Base-by-base conservation (phyloP, 495 filamentous ascomycete species). In the Cryomyces antarcticus region DNA sequence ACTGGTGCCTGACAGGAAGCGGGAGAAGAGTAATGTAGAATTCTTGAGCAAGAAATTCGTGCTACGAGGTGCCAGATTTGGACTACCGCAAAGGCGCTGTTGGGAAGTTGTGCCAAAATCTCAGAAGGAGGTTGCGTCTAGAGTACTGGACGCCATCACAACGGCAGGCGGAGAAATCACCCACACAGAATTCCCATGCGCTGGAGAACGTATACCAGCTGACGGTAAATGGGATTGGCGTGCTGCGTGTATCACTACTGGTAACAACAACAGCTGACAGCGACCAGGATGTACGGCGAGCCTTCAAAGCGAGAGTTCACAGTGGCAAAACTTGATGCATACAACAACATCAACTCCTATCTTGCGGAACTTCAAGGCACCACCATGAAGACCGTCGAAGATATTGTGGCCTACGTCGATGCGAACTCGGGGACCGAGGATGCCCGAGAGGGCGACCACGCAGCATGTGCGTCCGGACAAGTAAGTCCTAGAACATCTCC, bases 201-300 rank as follows among this genome's bases (percentile, higher is more conserved):
- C 53, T 4, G 47, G 49, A 35, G 54, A 57, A 17, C 41, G 47
- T 7, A 55, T 57, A 27, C 42, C 45, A 7, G 17, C 30, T 5
- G 50, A 53, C 41, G 54, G 53, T 7, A 39, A 24, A 6, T 57
- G 54, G 54, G 42, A 57, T 43, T 57, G 53, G 52, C 48, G 7
- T 9, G 33, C 17, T 24, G 2, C 17, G 17, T 24, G 17, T 24
- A 24, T 24, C 17, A 24, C 17, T 2, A 2, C 17, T 2, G 2
- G 17, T 24, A 24, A 24, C 17, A 24, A 24, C 2, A 24, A 24
- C 17, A 24, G 17, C 17, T 24, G 17, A 24, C 17, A 24, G 17
- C 17, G 17, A 24, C 17, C 33, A 51, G 51, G 50, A 33, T 44
- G 31, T 40, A 42, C 5, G 52, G 46, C 9, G 34, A 40, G n/a